These are phyloP conservation scores for Citrus sinensis DNA, from an alignment of 345 rosid species.

Conservation along the genomic window DNA sequence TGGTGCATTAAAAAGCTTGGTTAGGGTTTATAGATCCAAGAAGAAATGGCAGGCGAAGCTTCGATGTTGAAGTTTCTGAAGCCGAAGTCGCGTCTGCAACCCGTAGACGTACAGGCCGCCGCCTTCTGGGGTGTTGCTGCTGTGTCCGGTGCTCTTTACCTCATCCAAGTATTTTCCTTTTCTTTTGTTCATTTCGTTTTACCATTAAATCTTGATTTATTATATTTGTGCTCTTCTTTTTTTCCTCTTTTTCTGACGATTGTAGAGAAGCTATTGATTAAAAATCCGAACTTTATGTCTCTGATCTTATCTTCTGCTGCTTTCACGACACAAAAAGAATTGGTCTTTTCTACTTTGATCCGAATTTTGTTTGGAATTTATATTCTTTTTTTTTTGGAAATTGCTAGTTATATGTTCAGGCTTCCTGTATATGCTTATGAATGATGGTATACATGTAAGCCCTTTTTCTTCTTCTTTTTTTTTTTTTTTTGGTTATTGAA, in stretches of 20 bases:
- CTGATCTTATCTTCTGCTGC: neutral
- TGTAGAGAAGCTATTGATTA: neutral
- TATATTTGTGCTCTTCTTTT: no score
- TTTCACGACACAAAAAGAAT: neutral
- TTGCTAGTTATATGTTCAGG: neutral
- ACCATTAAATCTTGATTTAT: neutral
- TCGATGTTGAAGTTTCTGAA: slow-evolving; percentile 38
- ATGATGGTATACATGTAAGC: neutral
- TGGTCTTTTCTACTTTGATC: neutral
- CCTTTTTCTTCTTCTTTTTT: no score
- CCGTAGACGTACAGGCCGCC: slow-evolving; percentile 63
- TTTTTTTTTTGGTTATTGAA: neutral
- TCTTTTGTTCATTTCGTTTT: neutral
- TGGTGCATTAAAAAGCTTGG: neutral
- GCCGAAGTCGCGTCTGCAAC: slow-evolving; percentile 58
- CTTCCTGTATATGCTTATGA: neutral
- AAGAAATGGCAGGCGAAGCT: slow-evolving; percentile 45
- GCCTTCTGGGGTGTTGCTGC: slow-evolving; percentile 89
- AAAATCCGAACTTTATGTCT: neutral
- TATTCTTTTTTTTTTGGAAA: neutral
- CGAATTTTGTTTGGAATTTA: neutral
- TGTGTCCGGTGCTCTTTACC: slow-evolving; percentile 58
- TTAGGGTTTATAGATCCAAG: slow-evolving; percentile 6
- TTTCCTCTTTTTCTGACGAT: neutral
- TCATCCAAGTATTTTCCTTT: slow-evolving; percentile 57